Conservation (phyloP, 2,329 filamentous ascomycete genomes). For the Endoconidiophora laricicola region DNA sequence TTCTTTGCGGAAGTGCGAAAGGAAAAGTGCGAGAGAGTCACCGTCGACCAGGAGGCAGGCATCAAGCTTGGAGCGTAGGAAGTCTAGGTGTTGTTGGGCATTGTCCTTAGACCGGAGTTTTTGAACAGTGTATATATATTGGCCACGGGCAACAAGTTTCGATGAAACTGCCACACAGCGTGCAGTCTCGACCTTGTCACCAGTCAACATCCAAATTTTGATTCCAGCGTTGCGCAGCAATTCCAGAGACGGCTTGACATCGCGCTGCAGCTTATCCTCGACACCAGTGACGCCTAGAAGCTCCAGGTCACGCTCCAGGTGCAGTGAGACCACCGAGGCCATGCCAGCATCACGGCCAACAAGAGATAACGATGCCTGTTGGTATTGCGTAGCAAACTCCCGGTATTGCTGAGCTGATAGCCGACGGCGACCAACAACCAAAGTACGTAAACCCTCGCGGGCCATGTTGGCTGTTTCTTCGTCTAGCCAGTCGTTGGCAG, state of each 20-base stretch:
- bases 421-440: constrained; percentile 86
- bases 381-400: constrained; percentile 59
- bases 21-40: constrained; percentile 69
- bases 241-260: constrained; percentile 91
- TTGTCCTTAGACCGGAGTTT: constrained; percentile 70
- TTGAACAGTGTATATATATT: constrained; percentile 87
- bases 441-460: constrained; percentile 78
- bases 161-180: constrained; percentile 90
- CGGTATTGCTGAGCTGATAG: constrained; percentile 64
- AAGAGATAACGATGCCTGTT: constrained; percentile 66
- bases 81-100: constrained; percentile 76
- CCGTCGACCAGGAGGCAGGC: constrained; percentile 85
- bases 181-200: constrained; percentile 95
- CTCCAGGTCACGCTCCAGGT: constrained; percentile 77
- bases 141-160: constrained; percentile 80
- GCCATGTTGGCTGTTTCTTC: constrained; percentile 99
- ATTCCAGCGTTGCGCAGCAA: constrained; percentile 91
- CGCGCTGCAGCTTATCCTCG: constrained; percentile 87
- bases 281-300: constrained; percentile 94
- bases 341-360: constrained; percentile 67
- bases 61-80: constrained; percentile 75
- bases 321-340: constrained; percentile 60
- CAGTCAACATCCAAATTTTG: constrained; percentile 99
- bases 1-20: constrained; percentile 63
- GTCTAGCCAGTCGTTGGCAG: constrained; percentile 93